A percentile compares a stretch with the other conserved stretches of the same genome.
These are phyloP conservation scores for Saturnispora sekii DNA, from an alignment of 805 yeast genomes.

Conservation along the genomic window DNA sequence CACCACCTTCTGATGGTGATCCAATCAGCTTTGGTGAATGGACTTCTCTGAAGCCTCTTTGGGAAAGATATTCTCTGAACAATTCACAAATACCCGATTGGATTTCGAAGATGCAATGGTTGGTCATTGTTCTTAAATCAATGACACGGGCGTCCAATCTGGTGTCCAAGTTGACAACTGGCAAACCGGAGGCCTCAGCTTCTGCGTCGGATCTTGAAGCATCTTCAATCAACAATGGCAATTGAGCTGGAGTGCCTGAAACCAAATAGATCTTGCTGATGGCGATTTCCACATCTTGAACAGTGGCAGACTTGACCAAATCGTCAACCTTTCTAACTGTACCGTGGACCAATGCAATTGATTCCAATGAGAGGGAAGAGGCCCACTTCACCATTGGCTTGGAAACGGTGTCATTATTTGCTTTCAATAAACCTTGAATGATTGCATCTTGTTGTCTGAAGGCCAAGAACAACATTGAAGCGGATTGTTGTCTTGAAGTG, in stretches of 20 bases:
- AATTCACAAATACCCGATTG: slow-evolving; percentile 82
- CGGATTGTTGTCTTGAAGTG: slow-evolving; percentile 90
- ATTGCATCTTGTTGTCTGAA: slow-evolving; percentile 82
- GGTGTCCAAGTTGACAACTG: slow-evolving; percentile 93
- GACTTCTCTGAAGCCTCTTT: slow-evolving; percentile 70
- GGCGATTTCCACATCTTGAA: slow-evolving; percentile 81
- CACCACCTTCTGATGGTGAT: slow-evolving; percentile 96
- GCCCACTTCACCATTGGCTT: slow-evolving; percentile 98
- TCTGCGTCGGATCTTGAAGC: slow-evolving; percentile 92
- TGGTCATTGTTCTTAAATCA: slow-evolving; percentile 92
- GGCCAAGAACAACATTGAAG: slow-evolving; percentile 82
- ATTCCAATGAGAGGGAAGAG: slow-evolving; percentile 73
- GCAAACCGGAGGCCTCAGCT: slow-evolving; percentile 85
- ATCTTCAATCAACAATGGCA: slow-evolving; percentile 93
- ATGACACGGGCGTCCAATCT: slow-evolving; percentile 91
- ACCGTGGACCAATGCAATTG: slow-evolving; percentile 89
- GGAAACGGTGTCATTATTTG: slow-evolving; percentile 60
- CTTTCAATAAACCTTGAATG: slow-evolving; percentile 78
- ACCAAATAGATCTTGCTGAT: slow-evolving; percentile 65
- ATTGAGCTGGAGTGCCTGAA: slow-evolving; percentile 81
- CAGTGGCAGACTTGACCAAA: slow-evolving; percentile 80
- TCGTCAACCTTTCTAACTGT: slow-evolving; percentile 74
- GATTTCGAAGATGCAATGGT: slow-evolving; percentile 93
- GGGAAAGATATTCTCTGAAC: slow-evolving; percentile 77
- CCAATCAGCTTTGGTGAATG: slow-evolving; percentile 95